A percentile compares a stretch with the other conserved stretches of the same genome.
Conservation (phyloP, 345 rosid genomes). For the Ceriops tagal region DNA sequence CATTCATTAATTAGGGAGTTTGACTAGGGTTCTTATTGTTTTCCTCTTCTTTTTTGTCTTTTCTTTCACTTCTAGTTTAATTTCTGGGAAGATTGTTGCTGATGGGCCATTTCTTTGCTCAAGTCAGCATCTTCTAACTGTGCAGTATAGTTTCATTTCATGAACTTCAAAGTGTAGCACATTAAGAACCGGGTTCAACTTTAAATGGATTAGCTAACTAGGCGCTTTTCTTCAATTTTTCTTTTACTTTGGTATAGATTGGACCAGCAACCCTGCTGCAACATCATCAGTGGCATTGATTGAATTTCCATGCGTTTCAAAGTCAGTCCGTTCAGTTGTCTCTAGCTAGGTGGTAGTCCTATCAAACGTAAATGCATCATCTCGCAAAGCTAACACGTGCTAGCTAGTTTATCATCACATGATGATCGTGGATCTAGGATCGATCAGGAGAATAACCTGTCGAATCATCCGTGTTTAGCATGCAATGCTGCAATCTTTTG, state of each 20-base stretch:
- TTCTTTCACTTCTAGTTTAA: not conserved
- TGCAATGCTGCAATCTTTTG: constrained; percentile 35
- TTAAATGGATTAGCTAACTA: not conserved
- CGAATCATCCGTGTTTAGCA: constrained; percentile 39
- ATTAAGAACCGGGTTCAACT: not conserved
- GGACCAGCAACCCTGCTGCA: too few relatives aligned
- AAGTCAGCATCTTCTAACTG: constrained; percentile 15
- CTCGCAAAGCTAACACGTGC: too few relatives aligned
- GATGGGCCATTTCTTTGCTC: constrained; percentile 27
- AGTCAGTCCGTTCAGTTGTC: too few relatives aligned
- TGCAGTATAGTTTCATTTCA: constrained; percentile 1
- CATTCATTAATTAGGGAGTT: not conserved
- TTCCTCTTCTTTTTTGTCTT: not conserved
- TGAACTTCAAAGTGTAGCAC: not conserved
- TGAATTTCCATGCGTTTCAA: not conserved
- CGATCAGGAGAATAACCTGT: constrained; percentile 11
- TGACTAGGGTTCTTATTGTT: constrained; percentile 32
- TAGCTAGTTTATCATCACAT: constrained; percentile 1
- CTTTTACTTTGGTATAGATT: not conserved
- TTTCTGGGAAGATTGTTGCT: constrained; percentile 7
- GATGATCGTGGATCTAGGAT: constrained; percentile 4
- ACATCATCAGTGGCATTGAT: too few relatives aligned
- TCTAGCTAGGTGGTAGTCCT: too few relatives aligned
- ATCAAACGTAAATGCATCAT: too few relatives aligned
- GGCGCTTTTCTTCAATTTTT: not conserved